Conservation (phyloP, 2,329 filamentous ascomycete species). For the Colletotrichum somersetense region DNA sequence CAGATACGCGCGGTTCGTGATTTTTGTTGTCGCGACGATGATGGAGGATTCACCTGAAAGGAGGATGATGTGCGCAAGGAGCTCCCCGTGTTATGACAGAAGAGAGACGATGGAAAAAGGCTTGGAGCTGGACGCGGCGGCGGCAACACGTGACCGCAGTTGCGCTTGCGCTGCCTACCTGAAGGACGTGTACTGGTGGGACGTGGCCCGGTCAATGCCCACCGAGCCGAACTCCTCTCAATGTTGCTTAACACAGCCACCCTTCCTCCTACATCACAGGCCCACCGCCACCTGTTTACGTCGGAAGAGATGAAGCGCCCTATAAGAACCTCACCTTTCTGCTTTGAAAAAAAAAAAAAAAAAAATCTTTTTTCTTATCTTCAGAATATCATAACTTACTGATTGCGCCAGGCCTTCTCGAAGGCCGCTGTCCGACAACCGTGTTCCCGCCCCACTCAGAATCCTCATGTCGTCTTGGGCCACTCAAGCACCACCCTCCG, state of each 20-base stretch:
- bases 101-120: slow-evolving; percentile 40
- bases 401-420: slow-evolving; percentile 6
- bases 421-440: slow-evolving; percentile 3
- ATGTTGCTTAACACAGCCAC: slow-evolving; percentile 30
- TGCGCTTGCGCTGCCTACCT: slow-evolving; percentile 15
- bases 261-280: slow-evolving; percentile 5
- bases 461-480: slow-evolving; percentile 28
- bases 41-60: slow-evolving; percentile 42
- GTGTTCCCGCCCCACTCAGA: not conserved
- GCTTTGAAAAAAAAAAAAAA: too few species aligned
- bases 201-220: slow-evolving; percentile 37
- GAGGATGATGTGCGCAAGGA: slow-evolving; percentile 51
- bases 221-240: slow-evolving; percentile 11
- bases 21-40: slow-evolving; percentile 37
- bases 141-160: slow-evolving; percentile 39
- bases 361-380: not conserved
- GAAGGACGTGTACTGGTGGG: not conserved
- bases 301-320: not conserved
- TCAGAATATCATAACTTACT: not conserved
- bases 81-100: slow-evolving; percentile 50
- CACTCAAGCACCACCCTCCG: slow-evolving; percentile 41
- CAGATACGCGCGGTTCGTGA: slow-evolving; percentile 45
- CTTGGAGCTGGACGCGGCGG: slow-evolving; percentile 42
- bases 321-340: not conserved
- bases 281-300: not conserved